Conservation (phyloP, 257 asterid species). For the Solanum sejunctum region DNA sequence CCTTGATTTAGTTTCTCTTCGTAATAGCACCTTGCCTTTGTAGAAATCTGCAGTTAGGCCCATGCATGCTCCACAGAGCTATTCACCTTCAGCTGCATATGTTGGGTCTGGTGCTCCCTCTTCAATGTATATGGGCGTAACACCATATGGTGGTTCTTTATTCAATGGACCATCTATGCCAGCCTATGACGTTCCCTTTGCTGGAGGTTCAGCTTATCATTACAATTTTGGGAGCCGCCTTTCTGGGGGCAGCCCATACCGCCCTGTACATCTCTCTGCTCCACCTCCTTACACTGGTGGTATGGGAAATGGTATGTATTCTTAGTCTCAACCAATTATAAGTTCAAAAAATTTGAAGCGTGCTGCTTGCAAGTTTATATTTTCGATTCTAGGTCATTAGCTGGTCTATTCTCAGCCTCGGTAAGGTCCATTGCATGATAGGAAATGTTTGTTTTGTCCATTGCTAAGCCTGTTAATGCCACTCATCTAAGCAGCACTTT, state of each 20-base stretch:
- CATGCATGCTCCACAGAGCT: constrained; percentile 54
- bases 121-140: constrained; percentile 67
- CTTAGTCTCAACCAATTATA: background rate
- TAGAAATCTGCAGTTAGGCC: constrained; percentile 66
- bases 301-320: constrained; percentile 45
- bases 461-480: background rate
- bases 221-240: constrained; percentile 66
- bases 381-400: background rate
- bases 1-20: background rate
- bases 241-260: constrained; percentile 77
- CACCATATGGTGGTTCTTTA: constrained; percentile 71
- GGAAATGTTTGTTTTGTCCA: background rate
- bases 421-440: background rate
- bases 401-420: too few relatives aligned
- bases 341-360: background rate
- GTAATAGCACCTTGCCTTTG: constrained; percentile 1
- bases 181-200: constrained; percentile 70
- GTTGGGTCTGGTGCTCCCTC: constrained; percentile 64
- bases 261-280: constrained; percentile 50
- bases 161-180: constrained; percentile 63
- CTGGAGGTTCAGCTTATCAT: constrained; percentile 77
- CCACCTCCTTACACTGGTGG: constrained; percentile 76
- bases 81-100: constrained; percentile 51
- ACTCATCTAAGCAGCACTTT: background rate
- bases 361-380: background rate